These are phyloP conservation scores for Gynochthodes officinalis DNA, from an alignment of 257 asterid genomes.

Conservation along the genomic window DNA sequence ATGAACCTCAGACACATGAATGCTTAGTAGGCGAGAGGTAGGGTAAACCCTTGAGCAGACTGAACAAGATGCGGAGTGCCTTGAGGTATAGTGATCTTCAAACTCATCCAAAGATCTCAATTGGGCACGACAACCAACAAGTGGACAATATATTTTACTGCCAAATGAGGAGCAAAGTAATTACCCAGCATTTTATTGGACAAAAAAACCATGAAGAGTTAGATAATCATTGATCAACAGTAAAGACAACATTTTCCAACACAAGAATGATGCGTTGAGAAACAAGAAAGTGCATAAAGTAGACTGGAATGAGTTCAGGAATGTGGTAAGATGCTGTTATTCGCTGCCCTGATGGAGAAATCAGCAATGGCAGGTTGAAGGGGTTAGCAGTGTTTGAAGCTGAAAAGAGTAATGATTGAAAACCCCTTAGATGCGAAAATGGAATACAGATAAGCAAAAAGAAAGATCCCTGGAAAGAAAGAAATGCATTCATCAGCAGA, in stretches of 20 bases:
- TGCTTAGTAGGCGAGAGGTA: constrained; percentile 79
- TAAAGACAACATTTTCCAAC: not conserved
- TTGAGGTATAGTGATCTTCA: constrained; percentile 80
- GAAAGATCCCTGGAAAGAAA: too few species aligned
- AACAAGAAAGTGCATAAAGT: not conserved
- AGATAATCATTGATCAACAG: not conserved
- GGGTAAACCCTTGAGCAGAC: constrained; percentile 92
- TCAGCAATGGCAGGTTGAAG: not conserved
- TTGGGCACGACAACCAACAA: constrained; percentile 76
- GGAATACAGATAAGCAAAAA: not conserved
- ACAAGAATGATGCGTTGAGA: not conserved
- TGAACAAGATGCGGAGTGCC: constrained; percentile 92
- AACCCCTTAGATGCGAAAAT: not conserved
- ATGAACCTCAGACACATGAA: constrained; percentile 91
- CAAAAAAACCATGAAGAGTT: not conserved
- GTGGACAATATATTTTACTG: constrained; percentile 72
- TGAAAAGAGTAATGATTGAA: too few species aligned
- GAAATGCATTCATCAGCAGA: not conserved
- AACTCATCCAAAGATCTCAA: constrained; percentile 72
- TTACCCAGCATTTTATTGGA: not conserved
- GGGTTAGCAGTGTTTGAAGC: not conserved
- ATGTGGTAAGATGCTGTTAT: too few species aligned
- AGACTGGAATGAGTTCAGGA: too few species aligned
- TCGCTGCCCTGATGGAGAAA: not conserved
- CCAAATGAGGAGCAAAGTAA: not conserved